Base-by-base conservation (phyloP, 805 yeast species). In the Danielia reshetovae region DNA sequence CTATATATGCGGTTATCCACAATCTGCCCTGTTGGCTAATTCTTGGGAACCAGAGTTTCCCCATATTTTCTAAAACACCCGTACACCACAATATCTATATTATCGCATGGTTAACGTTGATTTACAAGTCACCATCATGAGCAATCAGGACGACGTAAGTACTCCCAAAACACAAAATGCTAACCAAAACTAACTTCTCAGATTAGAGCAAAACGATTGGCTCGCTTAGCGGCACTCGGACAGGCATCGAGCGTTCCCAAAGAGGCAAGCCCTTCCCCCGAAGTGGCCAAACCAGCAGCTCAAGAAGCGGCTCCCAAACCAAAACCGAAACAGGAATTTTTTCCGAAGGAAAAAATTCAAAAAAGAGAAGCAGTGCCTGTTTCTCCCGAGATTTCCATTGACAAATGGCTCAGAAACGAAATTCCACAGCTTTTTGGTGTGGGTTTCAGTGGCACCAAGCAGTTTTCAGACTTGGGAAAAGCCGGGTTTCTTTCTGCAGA, bases 131-230 rank as follows among this genome's bases (percentile, higher is more conserved):
- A 18, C 30, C 34, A 30, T 19, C 36, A 46, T 46, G 51, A 42
- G 46, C 31, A 40, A 28, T 22, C 42, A 40, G 12, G 47, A 46
- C 40, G 48, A 46, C 19, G 51, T 46, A 46, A 29, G 51, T 46
- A 12, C 7, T 3, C 4, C 2, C 6, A 10, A 18, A 11, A 17
- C 2, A 17, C 5, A n/a, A 27, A 7, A 5, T 24, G 32, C 45
- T 41, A 41, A 41, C 40, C n/a, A n/a, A n/a, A 11, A 8, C 19
- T 19, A 19, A 18, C 43, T 33, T 23, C 32, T n/a, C 40, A 69
- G 73, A 72, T 72, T 18, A 59, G 77, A 38, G 71, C 72, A 33
- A 72, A 72, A 43, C 54, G 84, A 29, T 57, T 77, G 43, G 84
- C 83, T 4, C 66, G 65, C 39, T 60, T 77, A 37, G 66, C 48